phyloP scores from a whole-genome alignment of 1,284 basidiomycete genomes.

The Ganoderma sinense region DNA sequence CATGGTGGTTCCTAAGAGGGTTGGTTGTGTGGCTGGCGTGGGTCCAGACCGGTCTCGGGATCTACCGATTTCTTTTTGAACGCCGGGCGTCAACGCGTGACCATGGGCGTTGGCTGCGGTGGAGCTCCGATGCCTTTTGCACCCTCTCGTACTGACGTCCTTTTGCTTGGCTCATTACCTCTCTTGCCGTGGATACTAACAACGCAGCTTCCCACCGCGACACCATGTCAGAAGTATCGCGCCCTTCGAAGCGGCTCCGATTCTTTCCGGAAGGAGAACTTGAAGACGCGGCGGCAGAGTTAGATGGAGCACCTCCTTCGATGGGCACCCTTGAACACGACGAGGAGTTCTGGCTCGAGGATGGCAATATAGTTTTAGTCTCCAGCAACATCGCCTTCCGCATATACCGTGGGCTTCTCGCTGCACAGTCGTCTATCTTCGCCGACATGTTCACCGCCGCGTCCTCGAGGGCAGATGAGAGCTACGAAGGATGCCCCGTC shows the following conservation, averaged over 20 bases:
- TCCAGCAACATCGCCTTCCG: conserved; percentile 20
- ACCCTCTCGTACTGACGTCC: too few relatives aligned
- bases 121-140: too few relatives aligned
- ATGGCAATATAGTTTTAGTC: conserved; percentile 31
- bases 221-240: neutral
- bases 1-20: too few relatives aligned
- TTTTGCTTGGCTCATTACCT: too few relatives aligned
- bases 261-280: neutral
- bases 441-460: conserved; percentile 24
- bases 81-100: too few relatives aligned
- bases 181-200: too few relatives aligned
- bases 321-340: neutral
- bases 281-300: neutral
- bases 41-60: too few relatives aligned
- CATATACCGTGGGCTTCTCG: conserved; percentile 27
- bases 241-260: neutral
- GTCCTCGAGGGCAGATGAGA: conserved; percentile 16
- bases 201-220: too few relatives aligned
- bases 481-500: conserved; percentile 20
- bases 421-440: conserved; percentile 26
- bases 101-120: too few relatives aligned
- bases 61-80: too few relatives aligned
- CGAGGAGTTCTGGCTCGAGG: conserved; percentile 20
- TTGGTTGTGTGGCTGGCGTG: too few relatives aligned
- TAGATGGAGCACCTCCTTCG: neutral